phyloP scores from a whole-genome alignment of 352 stramenopile species.

The Phytopythium ostracodes region DNA sequence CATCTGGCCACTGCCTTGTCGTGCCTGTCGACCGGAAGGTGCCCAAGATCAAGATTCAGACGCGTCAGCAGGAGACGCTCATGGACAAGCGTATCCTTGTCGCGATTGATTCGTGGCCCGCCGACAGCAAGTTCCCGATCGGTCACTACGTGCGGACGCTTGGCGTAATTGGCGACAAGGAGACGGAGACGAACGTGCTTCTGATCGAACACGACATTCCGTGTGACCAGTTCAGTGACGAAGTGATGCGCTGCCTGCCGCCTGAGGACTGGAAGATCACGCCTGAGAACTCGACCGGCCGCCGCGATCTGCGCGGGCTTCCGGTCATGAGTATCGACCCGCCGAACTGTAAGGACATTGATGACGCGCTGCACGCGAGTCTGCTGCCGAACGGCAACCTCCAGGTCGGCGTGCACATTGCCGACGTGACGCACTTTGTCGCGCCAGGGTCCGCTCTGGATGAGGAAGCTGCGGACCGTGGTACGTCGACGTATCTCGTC shows the following conservation, averaged over 20 bases:
- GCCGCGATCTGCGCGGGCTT: slow-evolving; percentile 91
- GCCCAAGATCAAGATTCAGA: slow-evolving; percentile 94
- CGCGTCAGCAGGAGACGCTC: slow-evolving; percentile 86
- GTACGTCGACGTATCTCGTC: slow-evolving; percentile 98
- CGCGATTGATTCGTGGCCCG: slow-evolving; percentile 94
- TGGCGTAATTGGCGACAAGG: slow-evolving; percentile 95
- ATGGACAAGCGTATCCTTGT: slow-evolving; percentile 94
- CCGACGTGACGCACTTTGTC: slow-evolving; percentile 99
- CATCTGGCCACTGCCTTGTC: slow-evolving; percentile 65
- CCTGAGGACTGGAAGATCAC: slow-evolving; percentile 95
- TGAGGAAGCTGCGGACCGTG: slow-evolving; percentile 88
- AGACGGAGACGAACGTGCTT: slow-evolving; percentile 95
- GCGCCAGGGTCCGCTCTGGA: slow-evolving; percentile 92
- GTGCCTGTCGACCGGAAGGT: slow-evolving; percentile 88
- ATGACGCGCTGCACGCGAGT: slow-evolving; percentile 96
- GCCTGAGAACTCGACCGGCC: slow-evolving; percentile 87
- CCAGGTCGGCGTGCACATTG: slow-evolving; percentile 98
- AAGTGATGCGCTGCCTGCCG: slow-evolving; percentile 92
- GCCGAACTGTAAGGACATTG: slow-evolving; percentile 95
- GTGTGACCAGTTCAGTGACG: slow-evolving; percentile 70
- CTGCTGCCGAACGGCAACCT: slow-evolving; percentile 90
- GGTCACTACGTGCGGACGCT: slow-evolving; percentile 97
- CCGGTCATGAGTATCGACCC: slow-evolving; percentile 92
- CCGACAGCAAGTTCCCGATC: slow-evolving; percentile 85
- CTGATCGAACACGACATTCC: slow-evolving; percentile 98